Conservation (phyloP, 2,329 filamentous ascomycete species). For the Tolypocladium endophyticum region DNA sequence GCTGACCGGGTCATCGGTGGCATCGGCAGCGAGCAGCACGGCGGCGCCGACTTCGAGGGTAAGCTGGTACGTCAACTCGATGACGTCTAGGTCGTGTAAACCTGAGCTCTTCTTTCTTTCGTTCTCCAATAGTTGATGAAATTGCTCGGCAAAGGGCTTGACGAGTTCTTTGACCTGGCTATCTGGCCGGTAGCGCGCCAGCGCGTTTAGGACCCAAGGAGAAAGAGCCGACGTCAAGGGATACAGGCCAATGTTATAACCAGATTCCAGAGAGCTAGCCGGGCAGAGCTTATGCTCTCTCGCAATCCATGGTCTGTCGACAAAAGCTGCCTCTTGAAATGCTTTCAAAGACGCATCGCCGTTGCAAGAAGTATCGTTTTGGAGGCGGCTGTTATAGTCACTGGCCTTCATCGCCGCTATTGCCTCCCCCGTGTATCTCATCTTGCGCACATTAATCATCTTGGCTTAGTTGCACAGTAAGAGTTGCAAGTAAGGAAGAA, state of each 20-base stretch:
- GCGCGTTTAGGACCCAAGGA: background rate
- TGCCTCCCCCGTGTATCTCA: background rate
- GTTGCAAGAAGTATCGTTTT: background rate
- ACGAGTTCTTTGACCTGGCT: background rate
- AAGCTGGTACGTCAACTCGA: conserved; percentile 2
- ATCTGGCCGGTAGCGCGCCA: background rate
- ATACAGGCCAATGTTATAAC: background rate
- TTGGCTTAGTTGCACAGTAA: background rate
- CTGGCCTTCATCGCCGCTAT: background rate
- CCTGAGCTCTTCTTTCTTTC: conserved; percentile 1
- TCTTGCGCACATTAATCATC: conserved; percentile 1
- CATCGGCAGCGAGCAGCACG: conserved; percentile 1
- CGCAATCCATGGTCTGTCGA: background rate
- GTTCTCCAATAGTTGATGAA: background rate
- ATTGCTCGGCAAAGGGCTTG: background rate
- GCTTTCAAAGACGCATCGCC: background rate
- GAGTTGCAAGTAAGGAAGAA: background rate
- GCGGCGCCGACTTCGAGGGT: conserved; percentile 1
- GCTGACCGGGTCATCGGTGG: background rate
- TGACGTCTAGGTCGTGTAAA: conserved; percentile 1
- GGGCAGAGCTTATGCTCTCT: background rate
- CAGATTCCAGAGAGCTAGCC: background rate
- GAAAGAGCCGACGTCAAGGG: conserved; percentile 2
- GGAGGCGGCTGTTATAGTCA: background rate
- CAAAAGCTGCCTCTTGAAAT: background rate